Evolutionary conservation across 129 eudicot genomes (phyloP), one percentile per base, ranked within the genome.

Genomic region (Artemisia annua): DNA sequence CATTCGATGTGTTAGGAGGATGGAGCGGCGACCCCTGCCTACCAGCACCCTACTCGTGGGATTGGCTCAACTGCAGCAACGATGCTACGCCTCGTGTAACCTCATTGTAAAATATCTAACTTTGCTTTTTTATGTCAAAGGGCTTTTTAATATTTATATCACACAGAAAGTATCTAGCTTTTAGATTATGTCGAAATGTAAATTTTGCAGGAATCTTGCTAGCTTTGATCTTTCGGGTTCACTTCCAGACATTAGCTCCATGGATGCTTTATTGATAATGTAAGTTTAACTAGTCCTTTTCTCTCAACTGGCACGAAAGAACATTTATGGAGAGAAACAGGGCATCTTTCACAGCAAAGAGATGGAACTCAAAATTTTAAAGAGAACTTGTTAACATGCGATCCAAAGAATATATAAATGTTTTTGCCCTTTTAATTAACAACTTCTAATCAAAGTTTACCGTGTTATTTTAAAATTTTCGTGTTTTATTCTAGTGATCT

Each of bases 171-270:
- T 8, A 60, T 35, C 12, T 9, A 5, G 44, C 16, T 48, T 39
- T 19, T n/a, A 48, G 2, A 1, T 11, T 39, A 7, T 49, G 5
- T 57, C 63, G 5, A 58, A 63, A 48, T 51, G 67, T 8, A 4
- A 44, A 12, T 15, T 55, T 73, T 43, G 49, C 70, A 89, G 93
- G 84, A 16, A 68, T 74, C 88, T 89, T 24, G 69, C 75, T 52
- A 68, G 90, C 78, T 89, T 63, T 15, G 78, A 62, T n/a, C 83
- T 90, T 11, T 76, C 82, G 0, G 96, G 96, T 58, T 17, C 35
- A 16, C 80, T 90, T 82, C 93, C 96, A 51, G 88, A 90, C 60
- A 78, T 90, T 35, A 85, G 90, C 56, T 78, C 88, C 66, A 90
- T 90, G 93, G 83, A 74, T 59, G 90, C 82, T 53, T 87, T 90